Evolutionary conservation across 208 protist genomes (phyloP), one percentile per base, ranked within the genome.

Genomic region (Leishmania arabica): DNA sequence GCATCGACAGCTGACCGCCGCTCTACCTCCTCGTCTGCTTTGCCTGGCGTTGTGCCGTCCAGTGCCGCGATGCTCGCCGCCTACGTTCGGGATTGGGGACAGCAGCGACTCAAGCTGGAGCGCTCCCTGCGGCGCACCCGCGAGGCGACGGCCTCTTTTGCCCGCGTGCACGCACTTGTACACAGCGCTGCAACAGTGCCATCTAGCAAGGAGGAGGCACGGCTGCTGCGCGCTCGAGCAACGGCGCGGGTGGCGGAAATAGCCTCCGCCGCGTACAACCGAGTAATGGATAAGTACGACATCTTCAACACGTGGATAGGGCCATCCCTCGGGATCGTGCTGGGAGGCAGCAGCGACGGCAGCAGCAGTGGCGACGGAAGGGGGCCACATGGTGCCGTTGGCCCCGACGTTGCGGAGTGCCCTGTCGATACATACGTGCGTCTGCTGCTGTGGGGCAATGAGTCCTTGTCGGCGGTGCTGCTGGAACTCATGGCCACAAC

Each of bases 281-380:
- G 76, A 19, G 79, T 84, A 53, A 79, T 84, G 79, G 84, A 80
- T 15, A 87, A 87, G 84, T 84, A 87, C 54, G 58, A 78, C 71
- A 56, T 81, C 62, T 60, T 83, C 13, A 74, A 62, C 47, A 31
- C 49, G 42, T 87, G 79, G 79, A 45, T 58, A 24, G 47, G 34
- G 31, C 54, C 69, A 15, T 84, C 84, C 13, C 84, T 87, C 45
- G 84, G 84, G 27, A 83, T 81, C 72, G 56, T 60, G 8, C 2
- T 70, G 47, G 62, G 27, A 31, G 51, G 19, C 42, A 34, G 3
- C 13, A 49, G 58, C 2, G 62, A 37, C 11, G 51, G 19, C 42
- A 34, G 3, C 13, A 49, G 58, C 7, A 66, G 56, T 53, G 37
- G 4, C 42, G 19, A 13, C n/a, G 27, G 27, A 34, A 40, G 37